Evolutionary conservation across 441 rosid species (phyloP).

Genomic region (Kokia cookei): DNA sequence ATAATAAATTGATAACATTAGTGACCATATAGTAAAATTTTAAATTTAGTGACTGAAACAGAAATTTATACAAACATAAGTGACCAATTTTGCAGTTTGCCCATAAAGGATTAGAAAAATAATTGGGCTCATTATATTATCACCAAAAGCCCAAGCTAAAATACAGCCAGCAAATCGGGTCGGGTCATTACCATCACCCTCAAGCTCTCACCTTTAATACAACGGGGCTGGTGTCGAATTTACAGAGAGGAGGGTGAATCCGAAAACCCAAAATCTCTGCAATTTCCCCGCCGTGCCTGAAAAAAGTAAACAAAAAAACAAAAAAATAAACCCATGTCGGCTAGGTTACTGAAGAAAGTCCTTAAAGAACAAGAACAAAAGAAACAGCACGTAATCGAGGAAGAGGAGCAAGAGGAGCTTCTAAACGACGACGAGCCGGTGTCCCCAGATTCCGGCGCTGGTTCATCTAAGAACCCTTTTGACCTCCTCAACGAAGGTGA

Average conservation of each 20-base stretch:
- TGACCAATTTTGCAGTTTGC: too few relatives aligned
- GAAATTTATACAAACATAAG: too few relatives aligned
- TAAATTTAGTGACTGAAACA: too few relatives aligned
- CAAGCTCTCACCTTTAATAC: not conserved
- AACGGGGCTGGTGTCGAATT: not conserved
- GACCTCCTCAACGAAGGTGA: slow-evolving; percentile 66
- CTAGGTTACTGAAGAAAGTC: slow-evolving; percentile 68
- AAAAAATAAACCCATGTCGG: slow-evolving; percentile 40
- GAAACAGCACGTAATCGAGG: slow-evolving; percentile 23
- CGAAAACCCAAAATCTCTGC: slow-evolving; percentile 5
- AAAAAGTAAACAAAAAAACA: not conserved
- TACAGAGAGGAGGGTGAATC: not conserved
- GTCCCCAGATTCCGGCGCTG: slow-evolving; percentile 29
- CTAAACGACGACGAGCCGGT: slow-evolving; percentile 29
- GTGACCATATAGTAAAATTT: too few relatives aligned
- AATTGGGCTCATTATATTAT: not conserved
- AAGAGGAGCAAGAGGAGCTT: slow-evolving; percentile 29
- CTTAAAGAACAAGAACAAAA: slow-evolving; percentile 66
- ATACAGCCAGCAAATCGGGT: not conserved
- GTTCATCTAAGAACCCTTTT: slow-evolving; percentile 58
- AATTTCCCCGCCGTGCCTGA: not conserved
- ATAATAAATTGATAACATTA: too few relatives aligned
- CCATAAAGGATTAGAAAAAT: not conserved
- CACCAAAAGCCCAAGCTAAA: not conserved
- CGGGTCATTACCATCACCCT: not conserved